Evolutionary conservation across 1,284 basidiomycete genomes (phyloP), one percentile per base, ranked within the genome.

Genomic region (Ganoderma boninense): DNA sequence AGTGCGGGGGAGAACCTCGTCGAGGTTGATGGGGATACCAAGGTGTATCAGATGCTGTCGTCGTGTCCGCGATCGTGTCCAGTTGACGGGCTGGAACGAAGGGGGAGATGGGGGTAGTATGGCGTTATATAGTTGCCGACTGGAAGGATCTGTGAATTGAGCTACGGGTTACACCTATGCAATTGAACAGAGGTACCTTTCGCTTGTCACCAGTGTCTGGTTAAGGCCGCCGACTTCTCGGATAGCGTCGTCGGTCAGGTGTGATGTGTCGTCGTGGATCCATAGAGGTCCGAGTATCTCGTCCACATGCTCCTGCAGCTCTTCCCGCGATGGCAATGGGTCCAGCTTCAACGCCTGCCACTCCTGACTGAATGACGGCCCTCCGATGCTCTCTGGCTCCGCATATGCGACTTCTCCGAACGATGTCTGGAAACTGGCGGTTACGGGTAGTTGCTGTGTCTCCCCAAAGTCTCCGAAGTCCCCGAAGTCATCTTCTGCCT

Each of bases 21-120:
- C 96, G 6, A 97, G 85, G 79, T 97, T 97, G 64, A 98, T 93
- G 4, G 96, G 96, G 62, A 98, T 92, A 44, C 97, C 96, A 49
- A 98, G 89, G 16, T 94, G 84, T 72, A 97, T 96, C 56, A 98
- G 86, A 76, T 97, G 95, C 77, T 96, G 94, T 63, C 95, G 85
- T 68, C 96, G 89, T 76, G 95, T 95, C 60, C 93, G 89, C 64
- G 95, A 97, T 56, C 95, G 90, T 67, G 91, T 95, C 96, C 96
- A 98, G 77, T 95, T 97, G 62, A 96, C 91, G 18, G 95, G 92
- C 79, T 92, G 90, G 64, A 91, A 88, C 11, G 87, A 84, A 73
- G 91, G 88, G 67, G 92, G 85, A 56, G 84, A 75, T 76, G 86
- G 87, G 79, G 87, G 89, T 75, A 90, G 83, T 71, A 95, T 81